Evolutionary conservation across 208 protist species (phyloP), one percentile per base, ranked within the genome.

Genomic region (Leishmania braziliensis): DNA sequence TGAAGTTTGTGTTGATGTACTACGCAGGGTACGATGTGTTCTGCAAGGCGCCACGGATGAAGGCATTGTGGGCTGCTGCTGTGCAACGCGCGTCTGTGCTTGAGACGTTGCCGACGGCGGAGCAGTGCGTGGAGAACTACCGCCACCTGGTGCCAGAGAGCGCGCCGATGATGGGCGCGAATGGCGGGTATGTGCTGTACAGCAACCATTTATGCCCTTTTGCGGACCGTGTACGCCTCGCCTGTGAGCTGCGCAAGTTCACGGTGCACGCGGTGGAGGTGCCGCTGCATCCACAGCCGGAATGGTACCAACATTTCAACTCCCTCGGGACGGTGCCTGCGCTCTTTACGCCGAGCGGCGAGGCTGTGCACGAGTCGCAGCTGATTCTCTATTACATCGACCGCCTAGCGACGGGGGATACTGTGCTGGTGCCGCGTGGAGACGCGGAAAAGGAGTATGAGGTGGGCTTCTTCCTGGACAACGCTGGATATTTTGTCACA

Each of bases 241-340:
- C 89, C 53, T 90, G 84, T 74, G 84, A 84, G 39, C n/a, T 91
- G 58, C 89, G 88, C 70, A 80, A 78, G 62, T 79, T 95, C 69
- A 65, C 87, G 50, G 56, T 86, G 36, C 66, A 83, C 66, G 68
- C 54, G 26, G 82, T 95, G 51, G 89, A 95, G 63, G 81, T 95
- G 53, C 80, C 94, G 46, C 80, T 93, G 39, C 29, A 70, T 29
- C 76, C 91, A 26, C 51, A 78, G 36, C 90, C 89, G 26, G 75
- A 77, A 70, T 97, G 93, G 92, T 95, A 91, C 85, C 80, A 83
- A 76, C 79, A 84, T 77, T 77, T 95, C 60, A 95, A 95, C 83
- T 75, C 65, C 46, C 89, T 87, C 54, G 89, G 89, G 68, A 97
- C 92, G 77, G 89, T 97, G 46, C 92, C 93, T 4, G 78, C 85